A percentile compares a stretch with the other conserved stretches of the same genome.
Conservation (phyloP, 306 rosid genomes). For the Fagus crenata region DNA sequence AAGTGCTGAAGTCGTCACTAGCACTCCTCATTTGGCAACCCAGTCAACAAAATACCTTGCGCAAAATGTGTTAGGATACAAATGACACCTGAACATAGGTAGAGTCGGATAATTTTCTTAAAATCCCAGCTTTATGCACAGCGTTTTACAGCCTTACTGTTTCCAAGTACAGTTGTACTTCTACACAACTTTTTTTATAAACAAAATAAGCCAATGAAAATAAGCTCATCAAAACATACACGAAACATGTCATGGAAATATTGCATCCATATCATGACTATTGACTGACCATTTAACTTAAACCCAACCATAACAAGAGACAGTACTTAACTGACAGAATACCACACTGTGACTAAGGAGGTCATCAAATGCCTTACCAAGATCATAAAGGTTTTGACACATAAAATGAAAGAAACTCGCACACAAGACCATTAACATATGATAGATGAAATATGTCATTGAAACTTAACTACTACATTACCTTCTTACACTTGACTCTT, state of each 20-base stretch:
- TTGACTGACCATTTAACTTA: background rate
- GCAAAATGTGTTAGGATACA: background rate
- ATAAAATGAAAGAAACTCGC: background rate
- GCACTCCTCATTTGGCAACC: background rate
- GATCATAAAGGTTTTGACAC: background rate
- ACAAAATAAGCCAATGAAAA: too few relatives aligned
- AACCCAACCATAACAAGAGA: background rate
- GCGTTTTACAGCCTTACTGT: too few relatives aligned
- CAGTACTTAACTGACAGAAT: background rate
- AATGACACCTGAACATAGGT: background rate
- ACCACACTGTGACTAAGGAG: background rate
- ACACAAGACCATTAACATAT: background rate
- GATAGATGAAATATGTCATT: background rate
- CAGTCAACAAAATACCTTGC: background rate
- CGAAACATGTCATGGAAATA: background rate
- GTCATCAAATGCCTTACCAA: background rate
- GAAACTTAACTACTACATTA: slow-evolving; percentile 26
- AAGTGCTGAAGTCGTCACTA: background rate
- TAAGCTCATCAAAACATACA: too few relatives aligned
- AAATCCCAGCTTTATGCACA: too few relatives aligned
- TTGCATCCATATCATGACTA: background rate
- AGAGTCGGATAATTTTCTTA: too few relatives aligned
- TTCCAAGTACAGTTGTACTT: too few relatives aligned
- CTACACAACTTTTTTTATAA: too few relatives aligned
- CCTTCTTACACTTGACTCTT: slow-evolving; percentile 91